These are phyloP conservation scores for Rhizopus delemar DNA, from an alignment of 371 early-diverging fungal genomes.

Conservation along the genomic window DNA sequence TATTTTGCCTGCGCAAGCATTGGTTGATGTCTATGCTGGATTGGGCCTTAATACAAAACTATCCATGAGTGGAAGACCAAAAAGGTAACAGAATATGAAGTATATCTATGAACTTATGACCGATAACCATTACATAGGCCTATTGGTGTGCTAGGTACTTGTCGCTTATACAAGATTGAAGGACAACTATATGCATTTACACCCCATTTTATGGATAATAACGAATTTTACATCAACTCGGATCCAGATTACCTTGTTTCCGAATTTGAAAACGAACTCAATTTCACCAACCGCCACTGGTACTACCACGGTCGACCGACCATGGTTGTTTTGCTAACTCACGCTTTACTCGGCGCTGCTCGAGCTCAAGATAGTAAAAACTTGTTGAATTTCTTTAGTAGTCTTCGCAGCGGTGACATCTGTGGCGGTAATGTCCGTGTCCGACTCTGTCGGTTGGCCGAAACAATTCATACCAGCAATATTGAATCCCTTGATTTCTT, in stretches of 20 bases:
- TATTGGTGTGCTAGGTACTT: constrained; percentile 76
- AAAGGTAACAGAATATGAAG: constrained; percentile 44
- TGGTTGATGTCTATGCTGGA: constrained; percentile 75
- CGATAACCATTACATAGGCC: constrained; percentile 22
- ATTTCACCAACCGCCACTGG: constrained; percentile 80
- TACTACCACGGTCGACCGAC: constrained; percentile 82
- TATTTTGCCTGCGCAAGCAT: constrained; percentile 69
- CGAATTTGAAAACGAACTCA: constrained; percentile 76
- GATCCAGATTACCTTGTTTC: constrained; percentile 81
- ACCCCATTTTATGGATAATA: constrained; percentile 88
- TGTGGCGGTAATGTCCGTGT: constrained; percentile 66
- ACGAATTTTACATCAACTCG: constrained; percentile 81
- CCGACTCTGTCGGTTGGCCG: constrained; percentile 72
- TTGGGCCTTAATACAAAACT: constrained; percentile 79
- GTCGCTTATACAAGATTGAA: constrained; percentile 77
- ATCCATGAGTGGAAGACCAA: constrained; percentile 76
- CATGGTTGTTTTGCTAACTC: constrained; percentile 73
- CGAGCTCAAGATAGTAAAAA: constrained; percentile 43
- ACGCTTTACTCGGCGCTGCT: constrained; percentile 26
- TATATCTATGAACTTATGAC: not conserved
- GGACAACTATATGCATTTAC: constrained; percentile 86
- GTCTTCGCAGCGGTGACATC: constrained; percentile 65
- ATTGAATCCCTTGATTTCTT: constrained; percentile 85
- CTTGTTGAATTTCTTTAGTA: constrained; percentile 81
- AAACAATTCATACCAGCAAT: constrained; percentile 76